phyloP scores from a whole-genome alignment of 768 basidiomycete species.

The Boletus sp. region DNA sequence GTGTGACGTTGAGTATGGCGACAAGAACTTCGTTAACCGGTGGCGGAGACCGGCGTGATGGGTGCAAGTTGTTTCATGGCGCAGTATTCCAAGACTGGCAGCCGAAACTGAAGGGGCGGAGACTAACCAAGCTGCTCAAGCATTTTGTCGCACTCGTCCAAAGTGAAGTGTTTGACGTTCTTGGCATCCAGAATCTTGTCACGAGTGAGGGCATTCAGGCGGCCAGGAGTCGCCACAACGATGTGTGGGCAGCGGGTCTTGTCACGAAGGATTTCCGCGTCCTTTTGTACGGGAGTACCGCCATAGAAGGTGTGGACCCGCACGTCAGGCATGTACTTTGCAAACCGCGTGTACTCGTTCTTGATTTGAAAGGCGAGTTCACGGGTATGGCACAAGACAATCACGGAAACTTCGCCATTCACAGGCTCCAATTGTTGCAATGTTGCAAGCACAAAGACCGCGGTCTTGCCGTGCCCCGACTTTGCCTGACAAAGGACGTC shows the following conservation, averaged over 20 bases:
- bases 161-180: conserved; percentile 97
- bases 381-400: conserved; percentile 98
- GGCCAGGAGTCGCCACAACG: conserved; percentile 96
- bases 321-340: conserved; percentile 99
- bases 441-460: conserved; percentile 97
- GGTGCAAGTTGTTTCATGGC: conserved; percentile 50
- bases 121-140: conserved; percentile 99
- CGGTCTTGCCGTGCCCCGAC: conserved; percentile 98
- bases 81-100: conserved; percentile 40
- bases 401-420: conserved; percentile 95
- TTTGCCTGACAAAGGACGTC: conserved; percentile 99
- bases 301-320: conserved; percentile 98
- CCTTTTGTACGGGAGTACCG: conserved; percentile 91
- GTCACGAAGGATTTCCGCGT: conserved; percentile 90
- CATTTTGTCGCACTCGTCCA: conserved; percentile 99
- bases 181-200: conserved; percentile 95
- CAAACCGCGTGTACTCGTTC: conserved; percentile 99
- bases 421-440: conserved; percentile 98
- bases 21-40: conserved; percentile 36
- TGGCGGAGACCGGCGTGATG: conserved; percentile 32
- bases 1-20: conserved; percentile 37
- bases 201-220: conserved; percentile 90
- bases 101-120: conserved; percentile 64
- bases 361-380: conserved; percentile 99
- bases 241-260: conserved; percentile 98